Conservation (phyloP, 257 asterid species). For the Lavandula angustifolia region DNA sequence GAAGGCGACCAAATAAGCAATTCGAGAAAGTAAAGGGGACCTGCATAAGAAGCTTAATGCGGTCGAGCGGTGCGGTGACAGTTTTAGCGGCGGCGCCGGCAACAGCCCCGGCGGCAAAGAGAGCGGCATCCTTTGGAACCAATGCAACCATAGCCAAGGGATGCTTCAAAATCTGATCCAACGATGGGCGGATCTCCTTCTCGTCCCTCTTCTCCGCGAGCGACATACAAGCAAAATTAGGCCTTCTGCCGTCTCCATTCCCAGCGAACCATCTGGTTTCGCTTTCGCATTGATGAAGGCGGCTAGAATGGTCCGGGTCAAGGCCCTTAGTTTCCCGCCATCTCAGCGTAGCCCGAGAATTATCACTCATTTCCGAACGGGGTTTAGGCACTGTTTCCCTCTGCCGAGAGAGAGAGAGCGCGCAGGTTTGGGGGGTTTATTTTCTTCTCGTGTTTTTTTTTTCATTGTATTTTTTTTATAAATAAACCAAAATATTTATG, state of each 20-base stretch:
- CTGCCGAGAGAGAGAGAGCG: slow-evolving; percentile 18
- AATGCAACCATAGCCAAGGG: slow-evolving; percentile 76
- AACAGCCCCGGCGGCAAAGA: slow-evolving; percentile 90
- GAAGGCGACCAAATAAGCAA: not conserved
- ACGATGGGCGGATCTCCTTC: slow-evolving; percentile 54
- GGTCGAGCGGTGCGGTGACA: slow-evolving; percentile 93
- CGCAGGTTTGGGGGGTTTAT: slow-evolving; percentile 14
- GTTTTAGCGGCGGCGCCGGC: slow-evolving; percentile 93
- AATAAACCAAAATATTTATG: not conserved
- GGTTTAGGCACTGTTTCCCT: slow-evolving; percentile 15
- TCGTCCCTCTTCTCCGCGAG: slow-evolving; percentile 54
- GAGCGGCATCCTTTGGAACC: slow-evolving; percentile 80
- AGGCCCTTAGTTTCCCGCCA: slow-evolving; percentile 71
- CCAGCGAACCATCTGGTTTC: slow-evolving; percentile 29
- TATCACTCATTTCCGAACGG: slow-evolving; percentile 39
- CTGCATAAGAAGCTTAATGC: slow-evolving; percentile 95
- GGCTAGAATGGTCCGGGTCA: slow-evolving; percentile 26
- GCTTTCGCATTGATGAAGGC: slow-evolving; percentile 38
- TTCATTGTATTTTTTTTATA: not conserved
- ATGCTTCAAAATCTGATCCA: slow-evolving; percentile 67
- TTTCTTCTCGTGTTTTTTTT: no score
- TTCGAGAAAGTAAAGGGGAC: slow-evolving; percentile 34
- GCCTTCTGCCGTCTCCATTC: slow-evolving; percentile 29
- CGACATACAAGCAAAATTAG: slow-evolving; percentile 69
- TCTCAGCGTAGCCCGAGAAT: slow-evolving; percentile 43